Evolutionary conservation across 345 rosid genomes (phyloP).

Genomic region (Hibiscus trionum): DNA sequence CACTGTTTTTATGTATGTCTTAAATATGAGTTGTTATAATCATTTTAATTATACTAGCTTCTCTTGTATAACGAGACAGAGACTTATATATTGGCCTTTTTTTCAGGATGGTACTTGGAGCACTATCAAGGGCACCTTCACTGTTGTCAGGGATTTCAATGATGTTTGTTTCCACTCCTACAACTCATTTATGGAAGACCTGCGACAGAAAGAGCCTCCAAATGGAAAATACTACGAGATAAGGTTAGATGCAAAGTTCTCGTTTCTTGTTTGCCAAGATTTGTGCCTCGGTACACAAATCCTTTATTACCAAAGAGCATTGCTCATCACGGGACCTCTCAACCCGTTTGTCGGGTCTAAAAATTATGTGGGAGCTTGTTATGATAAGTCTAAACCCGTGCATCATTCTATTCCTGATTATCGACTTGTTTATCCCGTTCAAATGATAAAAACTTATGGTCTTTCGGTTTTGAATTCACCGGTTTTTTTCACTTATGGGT

Average conservation of each 20-base stretch:
- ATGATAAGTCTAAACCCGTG: neutral
- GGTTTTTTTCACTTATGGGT: no score
- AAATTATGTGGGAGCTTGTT: neutral
- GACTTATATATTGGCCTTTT: conserved; percentile 3
- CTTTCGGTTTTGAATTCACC: no score
- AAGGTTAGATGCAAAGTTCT: conserved; percentile 37
- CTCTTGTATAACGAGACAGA: conserved; percentile 4
- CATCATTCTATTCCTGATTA: neutral
- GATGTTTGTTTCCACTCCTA: conserved; percentile 81
- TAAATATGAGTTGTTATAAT: neutral
- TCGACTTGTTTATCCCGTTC: neutral
- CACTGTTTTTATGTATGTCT: conserved; percentile 77
- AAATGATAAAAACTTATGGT: no score
- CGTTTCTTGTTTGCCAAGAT: neutral
- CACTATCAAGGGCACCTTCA: conserved; percentile 51
- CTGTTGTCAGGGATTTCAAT: conserved; percentile 57
- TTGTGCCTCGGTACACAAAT: neutral
- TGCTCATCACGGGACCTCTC: neutral
- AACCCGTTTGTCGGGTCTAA: neutral
- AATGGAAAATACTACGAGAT: conserved; percentile 71
- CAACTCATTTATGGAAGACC: conserved; percentile 71
- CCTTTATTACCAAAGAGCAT: neutral
- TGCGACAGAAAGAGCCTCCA: conserved; percentile 30
- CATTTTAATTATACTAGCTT: neutral
- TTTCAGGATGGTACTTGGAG: conserved; percentile 91